Conservation (phyloP, 805 yeast genomes). For the Wickerhamiella vanderwaltii region DNA sequence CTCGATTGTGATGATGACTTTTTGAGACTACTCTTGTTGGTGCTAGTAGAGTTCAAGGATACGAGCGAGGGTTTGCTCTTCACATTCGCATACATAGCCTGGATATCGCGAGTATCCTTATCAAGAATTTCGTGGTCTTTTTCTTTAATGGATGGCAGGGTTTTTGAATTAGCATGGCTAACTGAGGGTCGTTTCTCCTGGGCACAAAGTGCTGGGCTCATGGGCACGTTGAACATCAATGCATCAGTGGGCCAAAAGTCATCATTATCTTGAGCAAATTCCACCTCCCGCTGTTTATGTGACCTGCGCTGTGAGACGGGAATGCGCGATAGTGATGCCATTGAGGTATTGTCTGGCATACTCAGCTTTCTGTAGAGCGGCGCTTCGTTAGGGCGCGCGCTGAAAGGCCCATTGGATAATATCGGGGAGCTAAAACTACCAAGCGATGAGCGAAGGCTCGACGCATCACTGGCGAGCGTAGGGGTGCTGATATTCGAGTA, state of each 20-base stretch:
- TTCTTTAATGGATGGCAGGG: constrained; percentile 9
- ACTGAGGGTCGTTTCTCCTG: constrained; percentile 18
- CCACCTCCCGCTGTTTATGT: constrained; percentile 26
- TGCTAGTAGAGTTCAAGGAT: too few relatives aligned
- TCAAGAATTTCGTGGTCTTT: constrained; percentile 2
- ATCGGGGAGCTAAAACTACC: constrained; percentile 18
- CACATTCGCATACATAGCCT: constrained; percentile 2
- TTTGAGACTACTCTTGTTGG: neutral
- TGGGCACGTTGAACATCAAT: constrained; percentile 52
- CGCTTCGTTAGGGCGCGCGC: constrained; percentile 5
- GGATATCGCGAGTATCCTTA: constrained; percentile 6
- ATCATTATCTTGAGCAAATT: constrained; percentile 35
- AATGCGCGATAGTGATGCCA: constrained; percentile 21
- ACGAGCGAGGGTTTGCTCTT: neutral
- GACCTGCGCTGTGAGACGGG: constrained; percentile 12
- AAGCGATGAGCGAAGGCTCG: constrained; percentile 19
- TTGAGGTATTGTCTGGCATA: constrained; percentile 19
- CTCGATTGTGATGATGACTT: neutral
- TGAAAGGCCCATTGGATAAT: constrained; percentile 8
- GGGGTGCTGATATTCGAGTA: constrained; percentile 19
- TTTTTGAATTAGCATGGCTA: constrained; percentile 8
- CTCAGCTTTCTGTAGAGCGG: constrained; percentile 6
- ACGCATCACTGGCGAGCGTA: constrained; percentile 19
- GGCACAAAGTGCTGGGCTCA: constrained; percentile 40
- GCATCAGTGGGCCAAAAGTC: constrained; percentile 43